Evolutionary conservation across 2,329 filamentous ascomycete genomes (phyloP).

Genomic region (Cordyceps tenuipes): DNA sequence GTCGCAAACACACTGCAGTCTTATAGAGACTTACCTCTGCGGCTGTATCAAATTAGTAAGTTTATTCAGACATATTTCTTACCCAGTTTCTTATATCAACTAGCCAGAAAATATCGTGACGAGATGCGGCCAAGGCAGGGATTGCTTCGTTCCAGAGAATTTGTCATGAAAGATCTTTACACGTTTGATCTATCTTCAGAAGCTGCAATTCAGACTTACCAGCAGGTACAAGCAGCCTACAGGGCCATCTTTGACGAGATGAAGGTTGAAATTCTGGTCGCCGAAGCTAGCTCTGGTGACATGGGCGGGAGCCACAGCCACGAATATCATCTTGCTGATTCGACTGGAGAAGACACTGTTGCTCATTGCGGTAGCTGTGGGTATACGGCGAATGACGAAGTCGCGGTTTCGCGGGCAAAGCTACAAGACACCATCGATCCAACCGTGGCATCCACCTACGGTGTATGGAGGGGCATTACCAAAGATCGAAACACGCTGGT

Average conservation of each 20-base stretch:
- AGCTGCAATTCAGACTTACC: slow-evolving; percentile 73
- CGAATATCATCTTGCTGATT: slow-evolving; percentile 80
- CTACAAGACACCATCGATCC: not conserved
- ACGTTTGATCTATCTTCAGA: slow-evolving; percentile 70
- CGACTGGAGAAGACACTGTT: slow-evolving; percentile 77
- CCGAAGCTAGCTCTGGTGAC: slow-evolving; percentile 86
- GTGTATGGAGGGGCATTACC: slow-evolving; percentile 56
- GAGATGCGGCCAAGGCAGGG: slow-evolving; percentile 84
- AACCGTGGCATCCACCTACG: slow-evolving; percentile 16
- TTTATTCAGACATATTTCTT: not conserved
- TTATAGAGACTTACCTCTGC: slow-evolving; percentile 76
- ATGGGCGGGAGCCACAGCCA: slow-evolving; percentile 93
- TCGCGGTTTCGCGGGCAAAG: slow-evolving; percentile 43
- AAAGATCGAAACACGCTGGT: slow-evolving; percentile 60
- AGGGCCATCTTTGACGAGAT: slow-evolving; percentile 70
- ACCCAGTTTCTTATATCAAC: slow-evolving; percentile 14
- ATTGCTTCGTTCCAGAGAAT: slow-evolving; percentile 79
- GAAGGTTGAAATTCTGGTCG: slow-evolving; percentile 74
- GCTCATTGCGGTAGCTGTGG: slow-evolving; percentile 66
- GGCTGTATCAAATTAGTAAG: slow-evolving; percentile 83
- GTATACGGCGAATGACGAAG: slow-evolving; percentile 79
- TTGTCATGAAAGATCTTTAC: slow-evolving; percentile 97
- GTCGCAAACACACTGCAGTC: slow-evolving; percentile 67
- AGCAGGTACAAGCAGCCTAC: slow-evolving; percentile 66
- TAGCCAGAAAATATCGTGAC: slow-evolving; percentile 88